Evolutionary conservation across 169 alveolate genomes (phyloP).

Genomic region (Plasmodium sp.): DNA sequence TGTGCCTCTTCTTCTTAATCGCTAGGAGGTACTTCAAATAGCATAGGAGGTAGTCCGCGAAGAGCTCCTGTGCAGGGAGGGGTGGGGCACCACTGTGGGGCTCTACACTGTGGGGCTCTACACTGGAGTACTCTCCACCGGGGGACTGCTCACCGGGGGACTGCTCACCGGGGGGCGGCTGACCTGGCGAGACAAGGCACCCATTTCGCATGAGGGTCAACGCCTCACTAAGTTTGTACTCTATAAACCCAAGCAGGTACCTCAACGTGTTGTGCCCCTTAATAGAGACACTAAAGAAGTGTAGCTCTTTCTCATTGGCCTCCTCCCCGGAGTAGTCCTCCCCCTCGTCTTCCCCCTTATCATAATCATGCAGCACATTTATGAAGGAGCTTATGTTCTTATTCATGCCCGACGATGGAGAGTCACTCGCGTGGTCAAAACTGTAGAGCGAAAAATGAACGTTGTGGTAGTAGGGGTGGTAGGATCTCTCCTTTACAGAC

Average conservation of each 20-base stretch:
- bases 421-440: not conserved
- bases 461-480: not conserved
- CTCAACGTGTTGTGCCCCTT: constrained; percentile 54
- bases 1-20: constrained; percentile 1
- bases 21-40: constrained; percentile 34
- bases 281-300: constrained; percentile 11
- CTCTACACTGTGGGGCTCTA: not conserved
- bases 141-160: no score
- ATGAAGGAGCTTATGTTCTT: constrained; percentile 23
- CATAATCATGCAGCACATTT: constrained; percentile 7
- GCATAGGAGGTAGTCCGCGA: constrained; percentile 50
- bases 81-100: not conserved
- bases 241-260: constrained; percentile 25
- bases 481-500: not conserved
- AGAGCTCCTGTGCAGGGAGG: constrained; percentile 1
- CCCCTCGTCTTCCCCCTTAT: not conserved
- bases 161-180: no score
- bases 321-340: not conserved
- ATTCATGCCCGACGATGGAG: not conserved
- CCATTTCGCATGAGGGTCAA: not conserved
- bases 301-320: not conserved
- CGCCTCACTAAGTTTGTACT: constrained; percentile 19
- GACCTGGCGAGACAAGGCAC: not conserved
- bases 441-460: constrained; percentile 6
- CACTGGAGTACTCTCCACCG: no score